Conservation (phyloP, 768 basidiomycete genomes). For the Boletus vinaceobasis region DNA sequence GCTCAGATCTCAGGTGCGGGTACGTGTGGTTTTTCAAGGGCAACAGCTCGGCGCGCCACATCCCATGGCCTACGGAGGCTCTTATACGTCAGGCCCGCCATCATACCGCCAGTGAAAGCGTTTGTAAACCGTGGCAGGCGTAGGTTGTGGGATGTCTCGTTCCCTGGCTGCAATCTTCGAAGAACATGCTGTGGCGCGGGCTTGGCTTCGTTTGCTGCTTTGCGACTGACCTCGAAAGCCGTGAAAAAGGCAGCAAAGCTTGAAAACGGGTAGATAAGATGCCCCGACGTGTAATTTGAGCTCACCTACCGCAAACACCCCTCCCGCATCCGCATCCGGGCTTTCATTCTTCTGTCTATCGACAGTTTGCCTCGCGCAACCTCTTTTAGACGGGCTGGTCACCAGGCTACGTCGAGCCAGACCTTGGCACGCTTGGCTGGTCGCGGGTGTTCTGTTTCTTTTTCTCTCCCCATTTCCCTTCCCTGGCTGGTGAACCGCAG, state of each 20-base stretch:
- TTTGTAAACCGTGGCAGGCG: slow-evolving; percentile 55
- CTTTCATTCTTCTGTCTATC: no score
- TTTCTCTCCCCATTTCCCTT: no score
- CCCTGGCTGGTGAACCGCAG: no score
- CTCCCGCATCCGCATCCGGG: slow-evolving; percentile 77
- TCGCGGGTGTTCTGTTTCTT: no score
- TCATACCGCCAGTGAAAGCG: slow-evolving; percentile 62
- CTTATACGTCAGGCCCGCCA: slow-evolving; percentile 77
- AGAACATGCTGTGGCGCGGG: slow-evolving; percentile 24
- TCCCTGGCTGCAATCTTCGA: slow-evolving; percentile 15
- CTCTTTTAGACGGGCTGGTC: no score
- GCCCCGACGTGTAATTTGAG: not conserved
- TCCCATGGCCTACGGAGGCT: slow-evolving; percentile 68
- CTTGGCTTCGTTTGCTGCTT: slow-evolving; percentile 43
- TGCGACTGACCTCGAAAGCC: slow-evolving; percentile 75
- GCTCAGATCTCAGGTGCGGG: slow-evolving; percentile 9
- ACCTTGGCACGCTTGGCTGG: no score
- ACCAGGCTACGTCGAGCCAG: no score
- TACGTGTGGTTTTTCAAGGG: slow-evolving; percentile 31
- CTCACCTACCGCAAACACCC: slow-evolving; percentile 59
- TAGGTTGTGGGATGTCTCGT: slow-evolving; percentile 20
- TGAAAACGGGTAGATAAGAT: slow-evolving; percentile 27
- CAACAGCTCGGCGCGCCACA: slow-evolving; percentile 51
- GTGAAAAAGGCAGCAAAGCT: slow-evolving; percentile 79
- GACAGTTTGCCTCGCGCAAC: no score